Percentiles rank a stretch among this genome's conserved stretches.
Evolutionary conservation across 805 yeast genomes (phyloP).

Genomic region (Teunomyces stri): DNA sequence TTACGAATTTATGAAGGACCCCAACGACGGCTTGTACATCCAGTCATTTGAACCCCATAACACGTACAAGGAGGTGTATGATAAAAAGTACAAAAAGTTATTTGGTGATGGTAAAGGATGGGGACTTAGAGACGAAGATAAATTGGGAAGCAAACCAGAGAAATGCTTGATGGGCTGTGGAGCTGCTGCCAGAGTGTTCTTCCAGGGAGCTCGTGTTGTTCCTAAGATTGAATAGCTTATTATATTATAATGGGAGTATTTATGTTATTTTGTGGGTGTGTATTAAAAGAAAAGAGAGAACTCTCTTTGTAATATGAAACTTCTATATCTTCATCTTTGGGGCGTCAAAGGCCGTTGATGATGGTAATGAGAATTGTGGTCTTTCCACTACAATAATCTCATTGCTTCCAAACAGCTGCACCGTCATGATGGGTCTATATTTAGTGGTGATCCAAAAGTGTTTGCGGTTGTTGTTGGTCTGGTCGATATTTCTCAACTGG

Average conservation of each 20-base stretch:
- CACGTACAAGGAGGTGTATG: constrained; percentile 49
- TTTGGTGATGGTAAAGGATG: constrained; percentile 56
- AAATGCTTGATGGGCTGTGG: constrained; percentile 62
- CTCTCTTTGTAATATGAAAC: not conserved
- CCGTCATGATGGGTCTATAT: constrained; percentile 69
- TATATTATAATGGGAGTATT: not conserved
- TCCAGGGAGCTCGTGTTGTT: constrained; percentile 61
- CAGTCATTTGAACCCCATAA: constrained; percentile 58
- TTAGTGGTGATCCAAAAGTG: constrained; percentile 76
- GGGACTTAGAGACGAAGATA: constrained; percentile 52
- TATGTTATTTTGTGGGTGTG: not conserved
- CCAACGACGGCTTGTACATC: constrained; percentile 56
- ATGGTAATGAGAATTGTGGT: constrained; percentile 57
- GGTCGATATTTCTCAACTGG: constrained; percentile 21
- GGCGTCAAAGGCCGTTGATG: constrained; percentile 63
- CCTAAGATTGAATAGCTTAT: constrained; percentile 20
- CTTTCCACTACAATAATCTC: constrained; percentile 77
- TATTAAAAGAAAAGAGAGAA: not conserved
- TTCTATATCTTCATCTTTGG: constrained; percentile 50
- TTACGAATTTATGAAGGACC: constrained; percentile 55
- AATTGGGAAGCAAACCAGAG: constrained; percentile 40
- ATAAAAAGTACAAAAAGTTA: constrained; percentile 45
- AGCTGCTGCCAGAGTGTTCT: constrained; percentile 66
- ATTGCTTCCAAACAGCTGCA: constrained; percentile 49
- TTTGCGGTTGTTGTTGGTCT: constrained; percentile 15